These are phyloP conservation scores for Parsonsia alboflavescens DNA, from an alignment of 257 asterid species.

Conservation along the genomic window DNA sequence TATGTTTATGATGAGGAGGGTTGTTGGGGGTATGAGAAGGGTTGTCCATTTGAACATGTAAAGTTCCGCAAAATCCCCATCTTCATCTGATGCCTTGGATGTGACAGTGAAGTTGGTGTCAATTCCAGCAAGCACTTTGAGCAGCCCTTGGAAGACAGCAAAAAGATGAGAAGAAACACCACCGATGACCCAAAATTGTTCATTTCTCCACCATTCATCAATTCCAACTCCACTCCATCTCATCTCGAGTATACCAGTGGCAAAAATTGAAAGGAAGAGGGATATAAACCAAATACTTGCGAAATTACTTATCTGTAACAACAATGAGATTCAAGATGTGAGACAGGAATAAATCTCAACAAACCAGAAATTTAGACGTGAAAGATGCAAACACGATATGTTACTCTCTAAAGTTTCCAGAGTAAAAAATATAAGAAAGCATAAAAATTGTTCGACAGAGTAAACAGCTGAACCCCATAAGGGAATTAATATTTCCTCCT, in stretches of 20 bases:
- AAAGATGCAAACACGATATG: not conserved
- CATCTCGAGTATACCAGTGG: constrained; percentile 96
- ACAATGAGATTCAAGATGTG: not conserved
- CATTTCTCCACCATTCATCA: constrained; percentile 99
- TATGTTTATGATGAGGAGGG: constrained; percentile 79
- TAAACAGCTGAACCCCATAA: not conserved
- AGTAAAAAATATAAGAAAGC: not conserved
- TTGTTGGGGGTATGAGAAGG: constrained; percentile 86
- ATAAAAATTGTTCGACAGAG: not conserved
- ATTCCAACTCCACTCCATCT: constrained; percentile 98
- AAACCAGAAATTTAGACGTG: not conserved
- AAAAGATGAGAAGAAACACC: constrained; percentile 92
- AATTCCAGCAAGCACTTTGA: constrained; percentile 94
- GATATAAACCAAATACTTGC: constrained; percentile 94
- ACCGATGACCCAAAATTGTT: constrained; percentile 98
- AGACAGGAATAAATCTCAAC: not conserved
- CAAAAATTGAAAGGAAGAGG: constrained; percentile 91
- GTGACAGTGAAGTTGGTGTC: constrained; percentile 98
- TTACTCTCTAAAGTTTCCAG: not conserved
- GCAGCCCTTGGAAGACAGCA: constrained; percentile 92
- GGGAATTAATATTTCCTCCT: not conserved
- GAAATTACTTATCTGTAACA: constrained; percentile 80
- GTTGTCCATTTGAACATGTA: constrained; percentile 98
- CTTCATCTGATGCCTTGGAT: constrained; percentile 89
- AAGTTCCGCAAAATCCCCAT: constrained; percentile 84